Evolutionary conservation across 306 rosid species (phyloP).

Genomic region (Alnus rubra): DNA sequence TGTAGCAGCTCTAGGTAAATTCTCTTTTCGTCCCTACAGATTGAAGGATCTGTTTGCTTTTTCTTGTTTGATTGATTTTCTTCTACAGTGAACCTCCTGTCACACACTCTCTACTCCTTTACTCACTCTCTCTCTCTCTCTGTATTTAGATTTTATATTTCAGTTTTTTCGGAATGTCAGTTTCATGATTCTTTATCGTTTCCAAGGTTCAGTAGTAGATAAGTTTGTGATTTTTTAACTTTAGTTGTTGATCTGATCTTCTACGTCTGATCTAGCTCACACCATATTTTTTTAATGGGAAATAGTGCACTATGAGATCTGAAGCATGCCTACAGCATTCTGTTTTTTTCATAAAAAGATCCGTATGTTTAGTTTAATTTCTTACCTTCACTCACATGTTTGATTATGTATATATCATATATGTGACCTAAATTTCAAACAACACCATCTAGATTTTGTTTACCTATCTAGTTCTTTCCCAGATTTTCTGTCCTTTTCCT

Average conservation of each 20-base stretch:
- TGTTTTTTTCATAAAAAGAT: not conserved
- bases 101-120: not conserved
- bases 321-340: not conserved
- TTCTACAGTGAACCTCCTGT: not conserved
- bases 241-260: not conserved
- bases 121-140: not conserved
- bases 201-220: not conserved
- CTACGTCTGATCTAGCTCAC: not conserved
- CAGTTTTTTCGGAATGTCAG: not conserved
- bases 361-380: not conserved
- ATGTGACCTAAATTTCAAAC: not conserved
- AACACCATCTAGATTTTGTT: not conserved
- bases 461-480: not conserved
- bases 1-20: conserved; percentile 74
- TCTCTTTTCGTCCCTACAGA: conserved; percentile 3
- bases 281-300: not conserved
- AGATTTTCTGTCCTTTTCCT: not conserved
- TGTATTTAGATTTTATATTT: not conserved
- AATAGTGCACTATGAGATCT: conserved; percentile 5
- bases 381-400: not conserved
- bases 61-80: conserved; percentile 2
- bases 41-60: conserved; percentile 17
- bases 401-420: not conserved
- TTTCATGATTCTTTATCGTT: not conserved
- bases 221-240: not conserved